Percentiles rank a stretch among this genome's conserved stretches.
Conservation (phyloP, 2,329 filamentous ascomycete species). For the Clonostachys rosea region DNA sequence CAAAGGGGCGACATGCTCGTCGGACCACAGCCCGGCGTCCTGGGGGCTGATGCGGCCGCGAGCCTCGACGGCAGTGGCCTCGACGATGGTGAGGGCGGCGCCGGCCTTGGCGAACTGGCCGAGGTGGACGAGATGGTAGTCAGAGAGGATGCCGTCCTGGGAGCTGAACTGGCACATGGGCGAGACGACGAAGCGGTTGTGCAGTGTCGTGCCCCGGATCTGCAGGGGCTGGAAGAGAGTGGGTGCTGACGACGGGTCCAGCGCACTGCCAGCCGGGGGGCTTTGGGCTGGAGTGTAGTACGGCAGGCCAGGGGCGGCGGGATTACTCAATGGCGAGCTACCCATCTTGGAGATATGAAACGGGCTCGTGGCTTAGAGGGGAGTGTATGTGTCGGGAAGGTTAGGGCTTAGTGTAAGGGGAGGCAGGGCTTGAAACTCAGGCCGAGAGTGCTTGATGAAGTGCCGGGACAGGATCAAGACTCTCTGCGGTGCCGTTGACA, state of each 20-base stretch:
- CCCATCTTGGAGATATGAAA: too few relatives aligned
- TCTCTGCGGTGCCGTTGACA: too few relatives aligned
- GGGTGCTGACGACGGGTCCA: conserved; percentile 32
- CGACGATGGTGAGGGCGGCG: conserved; percentile 68
- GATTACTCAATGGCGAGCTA: conserved; percentile 13
- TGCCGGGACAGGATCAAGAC: too few relatives aligned
- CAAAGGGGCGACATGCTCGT: conserved; percentile 72
- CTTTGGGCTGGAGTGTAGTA: conserved; percentile 50
- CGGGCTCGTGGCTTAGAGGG: too few relatives aligned
- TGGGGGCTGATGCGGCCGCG: conserved; percentile 81
- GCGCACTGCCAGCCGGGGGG: conserved; percentile 42
- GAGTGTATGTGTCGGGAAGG: too few relatives aligned
- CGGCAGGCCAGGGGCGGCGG: conserved; percentile 37
- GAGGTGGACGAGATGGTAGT: conserved; percentile 79
- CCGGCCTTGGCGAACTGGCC: conserved; percentile 75
- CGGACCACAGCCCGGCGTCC: conserved; percentile 77
- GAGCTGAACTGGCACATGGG: conserved; percentile 54
- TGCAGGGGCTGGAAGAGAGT: conserved; percentile 53
- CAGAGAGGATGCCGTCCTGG: conserved; percentile 63
- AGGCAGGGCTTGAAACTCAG: too few relatives aligned
- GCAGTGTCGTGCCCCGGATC: conserved; percentile 38
- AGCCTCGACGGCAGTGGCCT: conserved; percentile 71
- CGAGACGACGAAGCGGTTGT: conserved; percentile 3
- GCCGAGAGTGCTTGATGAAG: too few relatives aligned
- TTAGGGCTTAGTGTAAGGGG: too few relatives aligned